These are phyloP conservation scores for Penicillium mononematosum DNA, from an alignment of 495 filamentous ascomycete genomes.

Conservation along the genomic window DNA sequence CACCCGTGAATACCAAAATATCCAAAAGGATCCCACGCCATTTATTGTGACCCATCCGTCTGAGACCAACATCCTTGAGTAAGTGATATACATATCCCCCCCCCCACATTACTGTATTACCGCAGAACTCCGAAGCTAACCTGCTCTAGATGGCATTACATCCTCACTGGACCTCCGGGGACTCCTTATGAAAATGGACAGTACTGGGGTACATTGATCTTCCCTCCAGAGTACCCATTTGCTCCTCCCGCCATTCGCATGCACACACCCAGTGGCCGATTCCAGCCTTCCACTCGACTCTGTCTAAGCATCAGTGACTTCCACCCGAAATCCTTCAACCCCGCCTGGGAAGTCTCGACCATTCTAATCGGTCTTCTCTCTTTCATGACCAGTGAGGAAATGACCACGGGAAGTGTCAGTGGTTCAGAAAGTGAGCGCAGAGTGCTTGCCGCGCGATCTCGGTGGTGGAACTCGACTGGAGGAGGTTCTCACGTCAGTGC, in stretches of 20 bases:
- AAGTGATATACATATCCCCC: constrained; percentile 21
- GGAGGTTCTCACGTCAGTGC: constrained; percentile 71
- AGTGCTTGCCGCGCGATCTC: constrained; percentile 70
- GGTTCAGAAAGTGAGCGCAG: constrained; percentile 76
- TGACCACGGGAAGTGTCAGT: constrained; percentile 93
- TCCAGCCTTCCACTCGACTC: constrained; percentile 86
- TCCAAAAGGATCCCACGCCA: constrained; percentile 87
- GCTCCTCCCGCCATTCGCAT: constrained; percentile 96
- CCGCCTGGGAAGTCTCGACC: constrained; percentile 97
- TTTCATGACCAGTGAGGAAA: constrained; percentile 98
- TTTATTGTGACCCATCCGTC: constrained; percentile 94
- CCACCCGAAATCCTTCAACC: constrained; percentile 96
- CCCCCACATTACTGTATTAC: neutral
- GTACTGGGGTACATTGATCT: constrained; percentile 96
- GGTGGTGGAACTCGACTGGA: constrained; percentile 97
- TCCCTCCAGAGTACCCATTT: constrained; percentile 95
- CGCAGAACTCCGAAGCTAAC: constrained; percentile 2
- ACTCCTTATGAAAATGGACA: constrained; percentile 94
- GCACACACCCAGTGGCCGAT: constrained; percentile 95
- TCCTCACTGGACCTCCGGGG: constrained; percentile 90
- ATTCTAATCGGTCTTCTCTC: constrained; percentile 91
- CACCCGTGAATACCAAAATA: constrained; percentile 89
- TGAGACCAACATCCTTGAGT: constrained; percentile 94
- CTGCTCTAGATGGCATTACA: constrained; percentile 86
- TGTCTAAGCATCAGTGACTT: constrained; percentile 96